Conservation (phyloP, 257 asterid genomes). For the Solanum paucissectum region DNA sequence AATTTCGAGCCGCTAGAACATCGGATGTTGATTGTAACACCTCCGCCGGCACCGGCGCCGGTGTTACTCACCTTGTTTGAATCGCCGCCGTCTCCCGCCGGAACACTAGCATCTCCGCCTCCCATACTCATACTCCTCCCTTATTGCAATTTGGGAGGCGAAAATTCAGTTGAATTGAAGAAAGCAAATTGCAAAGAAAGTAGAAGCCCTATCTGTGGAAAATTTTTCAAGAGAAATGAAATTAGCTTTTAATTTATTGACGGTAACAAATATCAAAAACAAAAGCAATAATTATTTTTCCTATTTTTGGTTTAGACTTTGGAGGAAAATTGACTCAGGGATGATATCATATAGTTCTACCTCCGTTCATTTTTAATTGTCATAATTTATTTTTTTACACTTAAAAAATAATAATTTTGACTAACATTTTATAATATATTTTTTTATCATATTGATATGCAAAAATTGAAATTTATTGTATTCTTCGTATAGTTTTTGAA, state of each 20-base stretch:
- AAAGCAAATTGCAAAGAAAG: neutral
- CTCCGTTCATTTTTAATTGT: too few relatives aligned
- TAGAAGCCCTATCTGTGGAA: neutral
- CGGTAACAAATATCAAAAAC: neutral
- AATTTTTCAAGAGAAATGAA: neutral
- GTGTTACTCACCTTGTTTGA: neutral
- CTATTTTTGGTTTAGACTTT: neutral
- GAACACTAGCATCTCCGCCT: neutral
- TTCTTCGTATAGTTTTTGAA: too few relatives aligned
- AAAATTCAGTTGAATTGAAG: neutral
- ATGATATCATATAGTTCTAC: neutral
- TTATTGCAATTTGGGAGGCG: neutral
- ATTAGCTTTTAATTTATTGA: neutral
- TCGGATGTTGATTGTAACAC: conserved; percentile 33
- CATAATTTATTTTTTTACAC: fast-evolving
- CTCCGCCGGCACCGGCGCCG: conserved; percentile 5
- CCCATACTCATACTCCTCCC: neutral
- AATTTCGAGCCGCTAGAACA: conserved; percentile 42
- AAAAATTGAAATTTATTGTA: too few relatives aligned
- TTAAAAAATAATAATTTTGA: too few relatives aligned
- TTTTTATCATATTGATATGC: too few relatives aligned
- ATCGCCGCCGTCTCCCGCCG: neutral
- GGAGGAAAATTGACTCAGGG: neutral
- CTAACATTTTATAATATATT: too few relatives aligned
- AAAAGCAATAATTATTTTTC: neutral